Percentiles rank a stretch among this genome's conserved stretches.
Evolutionary conservation across 2,329 filamentous ascomycete species (phyloP).

Genomic region (Huntiella abstrusa): DNA sequence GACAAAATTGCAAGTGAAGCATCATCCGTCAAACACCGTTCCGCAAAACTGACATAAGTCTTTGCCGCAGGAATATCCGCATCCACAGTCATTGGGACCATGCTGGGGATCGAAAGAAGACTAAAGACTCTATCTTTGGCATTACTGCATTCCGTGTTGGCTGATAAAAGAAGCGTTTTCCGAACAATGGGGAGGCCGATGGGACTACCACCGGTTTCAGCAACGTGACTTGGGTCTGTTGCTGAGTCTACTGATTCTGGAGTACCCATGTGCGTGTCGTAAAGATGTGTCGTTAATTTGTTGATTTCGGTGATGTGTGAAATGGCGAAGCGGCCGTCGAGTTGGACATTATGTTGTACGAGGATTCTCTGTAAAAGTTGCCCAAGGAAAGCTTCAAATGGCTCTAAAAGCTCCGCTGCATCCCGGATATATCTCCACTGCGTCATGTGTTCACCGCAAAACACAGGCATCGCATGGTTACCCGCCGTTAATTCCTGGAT

Average conservation of each 20-base stretch:
- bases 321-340: conserved; percentile 9
- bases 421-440: conserved; percentile 11
- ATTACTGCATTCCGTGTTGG: conserved; percentile 6
- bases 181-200: not conserved
- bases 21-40: conserved; percentile 8
- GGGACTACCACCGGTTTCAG: not conserved
- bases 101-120: conserved; percentile 5
- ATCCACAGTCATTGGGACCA: conserved; percentile 3
- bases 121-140: conserved; percentile 8
- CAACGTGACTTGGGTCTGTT: conserved; percentile 1
- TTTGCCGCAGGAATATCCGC: conserved; percentile 4
- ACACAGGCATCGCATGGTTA: conserved; percentile 1
- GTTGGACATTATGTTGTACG: conserved; percentile 8
- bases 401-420: conserved; percentile 7
- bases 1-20: conserved; percentile 6
- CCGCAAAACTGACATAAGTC: conserved; percentile 6
- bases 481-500: conserved; percentile 7
- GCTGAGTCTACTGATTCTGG: conserved; percentile 1
- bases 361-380: conserved; percentile 8
- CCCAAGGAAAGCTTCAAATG: conserved; percentile 6
- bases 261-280: conserved; percentile 1
- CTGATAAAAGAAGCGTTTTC: conserved; percentile 3
- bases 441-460: conserved; percentile 10
- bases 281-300: conserved; percentile 1
- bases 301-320: conserved; percentile 6